Base-by-base conservation (phyloP, 768 basidiomycete species). In the Collybia sordida region DNA sequence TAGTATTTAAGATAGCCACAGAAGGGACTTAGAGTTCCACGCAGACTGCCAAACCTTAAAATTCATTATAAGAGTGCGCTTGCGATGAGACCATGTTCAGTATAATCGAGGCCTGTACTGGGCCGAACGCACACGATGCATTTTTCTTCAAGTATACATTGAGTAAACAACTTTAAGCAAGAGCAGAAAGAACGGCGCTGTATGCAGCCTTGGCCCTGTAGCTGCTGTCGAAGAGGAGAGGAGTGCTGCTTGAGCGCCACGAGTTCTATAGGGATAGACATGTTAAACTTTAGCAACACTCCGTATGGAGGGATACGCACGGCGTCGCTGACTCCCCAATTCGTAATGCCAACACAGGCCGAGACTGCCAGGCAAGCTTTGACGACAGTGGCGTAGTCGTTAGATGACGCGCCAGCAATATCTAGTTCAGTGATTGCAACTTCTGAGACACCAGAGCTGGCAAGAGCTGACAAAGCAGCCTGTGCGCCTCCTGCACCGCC, bases 401-500 rank as follows among this genome's bases (percentile, higher is more conserved):
- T 70, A 3, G 72, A 35, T 2, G 70, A 38, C 37, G 65, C 68
- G 42, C 64, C 64, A 15, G 63, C 62, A 41, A 78, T 78, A 53
- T 74, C 73, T 36, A 77, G 66, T 51, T 77, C 77, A 5, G 78
- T 79, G 58, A 80, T 72, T n/a, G 74, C 78, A 24, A 81, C 69
- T 52, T 78, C 72, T 21, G 36, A 25, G 18, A 72, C 66, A 21
- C 67, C 70, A n/a, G 74, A 64, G 21, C 66, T 56, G n/a, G 79
- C 72, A 23, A 79, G 71, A 31, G 72, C 69, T 19, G 64, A 67
- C 22, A 79, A 60, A 14, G 73, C 77, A 43, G 71, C 73, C 48
- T 73, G 72, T 12, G 63, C 67, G 46, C 74, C 71, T 23, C 72
- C 64, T 11, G 72, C 63, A 46, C 71, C 71, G 21, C 70, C 71